Base-by-base conservation (phyloP, 805 yeast genomes). In the Helenozyma baotianmanensis region DNA sequence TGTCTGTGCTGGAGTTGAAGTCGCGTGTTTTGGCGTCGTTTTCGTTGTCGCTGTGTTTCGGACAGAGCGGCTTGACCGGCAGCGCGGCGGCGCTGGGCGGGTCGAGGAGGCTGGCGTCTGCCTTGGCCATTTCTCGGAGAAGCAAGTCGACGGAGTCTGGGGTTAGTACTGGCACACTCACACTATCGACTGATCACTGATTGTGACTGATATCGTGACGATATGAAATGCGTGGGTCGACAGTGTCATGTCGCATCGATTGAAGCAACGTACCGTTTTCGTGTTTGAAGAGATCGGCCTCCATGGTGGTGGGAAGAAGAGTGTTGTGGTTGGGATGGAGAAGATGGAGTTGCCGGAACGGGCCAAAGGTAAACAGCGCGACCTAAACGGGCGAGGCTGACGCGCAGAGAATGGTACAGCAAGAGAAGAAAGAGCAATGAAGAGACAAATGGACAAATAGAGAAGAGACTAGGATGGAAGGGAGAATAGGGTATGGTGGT, bases 1-100 rank as follows among this genome's bases (percentile, higher is more conserved):
- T 66, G 32, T 66, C 72, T 4, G 70, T 59, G 32, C 64, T 54
- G 6, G 71, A 65, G 40, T 58, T 62, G 35, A 55, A 56, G 28
- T 62, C 69, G 29, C 51, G 53, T 24, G 35, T 27, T n/a, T 35
- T 26, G 29, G 15, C 33, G 16, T 27, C 31, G 23, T 30, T 36
- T 22, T 32, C 14, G 28, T 18, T 39, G 21, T 23, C 9, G 9
- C 25, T 27, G 24, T 30, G 9, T 4, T 9, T 12, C 17, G 56
- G 56, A 34, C 51, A 57, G 16, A 60, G 49, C 7, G 68, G 65
- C 33, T 59, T 59, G 6, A 57, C 53, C 12, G 65, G 66, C 4
- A 60, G 53, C 21, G 40, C 50, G 14, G 42, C 36, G 14, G 50
- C 32, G 10, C 55, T 43, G n/a, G 37, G 18, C 4, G 40, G 25